Conservation (phyloP, 1,284 basidiomycete genomes). For the Trametes versicolor region DNA sequence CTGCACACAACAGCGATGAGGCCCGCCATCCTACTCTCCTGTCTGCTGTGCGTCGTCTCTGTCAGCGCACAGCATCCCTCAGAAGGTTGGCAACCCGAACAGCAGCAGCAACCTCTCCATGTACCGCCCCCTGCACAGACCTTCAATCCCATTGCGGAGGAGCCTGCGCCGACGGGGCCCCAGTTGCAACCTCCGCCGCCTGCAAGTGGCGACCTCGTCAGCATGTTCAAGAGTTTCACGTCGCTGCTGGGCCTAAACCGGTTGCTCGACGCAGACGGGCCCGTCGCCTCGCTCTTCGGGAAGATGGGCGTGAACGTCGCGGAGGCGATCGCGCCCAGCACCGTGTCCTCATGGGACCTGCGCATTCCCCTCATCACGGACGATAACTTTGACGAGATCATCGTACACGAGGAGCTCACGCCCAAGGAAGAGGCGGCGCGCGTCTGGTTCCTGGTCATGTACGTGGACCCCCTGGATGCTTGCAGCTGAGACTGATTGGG, state of each 20-base stretch:
- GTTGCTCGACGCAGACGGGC: slow-evolving; percentile 59
- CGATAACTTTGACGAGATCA: slow-evolving; percentile 72
- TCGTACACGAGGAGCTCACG: slow-evolving; percentile 69
- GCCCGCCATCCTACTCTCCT: slow-evolving; percentile 48
- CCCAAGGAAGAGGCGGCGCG: slow-evolving; percentile 70
- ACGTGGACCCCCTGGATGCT: slow-evolving; percentile 42
- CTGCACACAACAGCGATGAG: slow-evolving; percentile 56
- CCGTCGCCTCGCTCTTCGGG: slow-evolving; percentile 62
- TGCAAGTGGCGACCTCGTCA: slow-evolving; percentile 9
- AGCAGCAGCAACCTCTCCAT: slow-evolving; percentile 43
- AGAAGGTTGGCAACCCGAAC: slow-evolving; percentile 77
- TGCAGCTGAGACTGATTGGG: slow-evolving; percentile 2
- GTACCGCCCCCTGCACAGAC: slow-evolving; percentile 28
- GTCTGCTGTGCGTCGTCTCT: slow-evolving; percentile 49
- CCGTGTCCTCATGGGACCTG: slow-evolving; percentile 66
- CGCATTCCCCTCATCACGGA: slow-evolving; percentile 80
- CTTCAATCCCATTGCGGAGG: slow-evolving; percentile 32
- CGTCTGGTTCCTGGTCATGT: slow-evolving; percentile 80
- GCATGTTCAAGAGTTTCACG: slow-evolving; percentile 20
- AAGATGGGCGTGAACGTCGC: slow-evolving; percentile 75
- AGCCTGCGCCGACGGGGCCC: slow-evolving; percentile 11
- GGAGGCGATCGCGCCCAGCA: slow-evolving; percentile 57
- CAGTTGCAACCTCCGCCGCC: too few species aligned
- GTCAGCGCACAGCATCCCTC: slow-evolving; percentile 76
- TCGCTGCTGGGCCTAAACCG: slow-evolving; percentile 54